Evolutionary conservation across 768 basidiomycete species (phyloP), one percentile per base, ranked within the genome.

Genomic region (Flagelloscypha sp.): DNA sequence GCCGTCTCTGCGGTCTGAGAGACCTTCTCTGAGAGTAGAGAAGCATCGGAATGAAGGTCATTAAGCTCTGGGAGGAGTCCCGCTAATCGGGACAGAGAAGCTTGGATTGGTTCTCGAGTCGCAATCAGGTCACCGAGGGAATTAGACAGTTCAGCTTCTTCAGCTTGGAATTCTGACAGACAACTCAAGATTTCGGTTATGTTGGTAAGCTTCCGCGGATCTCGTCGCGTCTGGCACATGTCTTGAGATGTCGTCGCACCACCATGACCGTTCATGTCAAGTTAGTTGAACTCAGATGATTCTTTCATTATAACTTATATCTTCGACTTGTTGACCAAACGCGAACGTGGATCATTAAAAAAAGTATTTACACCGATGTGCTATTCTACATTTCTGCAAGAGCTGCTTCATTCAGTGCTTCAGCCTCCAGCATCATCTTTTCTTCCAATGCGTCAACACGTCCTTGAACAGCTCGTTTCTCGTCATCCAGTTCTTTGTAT

Each of bases 371-470:
- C 25, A 27, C 25, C 9, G 9, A 9, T 9, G 9, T 27, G 25
- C 30, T 8, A n/a, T n/a, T n/a, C 27, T 79, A 76, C 70, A 76
- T 70, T 53, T 73, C 72, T 19, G 76, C 78, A 35, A 86, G 69
- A 15, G 77, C 76, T 17, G 70, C 81, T 45, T 86, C 85, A 54
- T 88, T 88, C 50, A 83, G 48, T 7, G 75, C 81, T 58, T 88
- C 87, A 3, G 84, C 85, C 53, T 88, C 83, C 4, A 63, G 70
- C 82, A 89, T 89, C 46, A 94, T 57, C 62, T 74, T 77, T 59
- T 95, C 93, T 54, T 97, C 93, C 50, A 88, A 61, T 30, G 52
- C 58, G 3, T 66, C 67, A 21, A 87, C 68, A 30, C 79, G 68
- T 15, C 59, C 64, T 48, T 72, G 68, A 3, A 72, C 60, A 32